These are phyloP conservation scores for Phaeosphaeriaceae sp. DNA, from an alignment of 2,329 filamentous ascomycete genomes.

Conservation along the genomic window DNA sequence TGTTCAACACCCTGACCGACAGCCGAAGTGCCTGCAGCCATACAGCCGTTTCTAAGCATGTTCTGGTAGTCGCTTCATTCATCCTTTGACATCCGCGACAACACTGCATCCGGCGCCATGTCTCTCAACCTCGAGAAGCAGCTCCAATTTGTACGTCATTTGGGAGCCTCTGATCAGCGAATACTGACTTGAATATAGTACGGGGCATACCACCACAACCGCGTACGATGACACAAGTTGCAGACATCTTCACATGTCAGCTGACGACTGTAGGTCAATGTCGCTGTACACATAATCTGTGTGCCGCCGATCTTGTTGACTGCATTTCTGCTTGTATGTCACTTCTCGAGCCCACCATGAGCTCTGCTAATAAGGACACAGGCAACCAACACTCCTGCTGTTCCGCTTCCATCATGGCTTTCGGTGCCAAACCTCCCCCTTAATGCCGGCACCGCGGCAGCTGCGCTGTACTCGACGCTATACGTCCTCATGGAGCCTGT, in stretches of 20 bases:
- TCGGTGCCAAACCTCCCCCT: constrained; percentile 65
- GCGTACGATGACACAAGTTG: constrained; percentile 53
- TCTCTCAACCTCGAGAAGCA: constrained; percentile 81
- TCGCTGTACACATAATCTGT: constrained; percentile 80
- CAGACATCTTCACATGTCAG: constrained; percentile 22
- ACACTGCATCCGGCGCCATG: constrained; percentile 50
- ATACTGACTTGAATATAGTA: constrained; percentile 64
- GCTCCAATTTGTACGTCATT: constrained; percentile 75
- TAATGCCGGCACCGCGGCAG: constrained; percentile 66
- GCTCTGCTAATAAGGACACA: constrained; percentile 37
- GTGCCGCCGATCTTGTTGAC: constrained; percentile 79
- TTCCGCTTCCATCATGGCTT: constrained; percentile 63
- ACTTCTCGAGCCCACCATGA: not conserved
- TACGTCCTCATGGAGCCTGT: constrained; percentile 95
- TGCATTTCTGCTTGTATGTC: constrained; percentile 73
- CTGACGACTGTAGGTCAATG: constrained; percentile 66
- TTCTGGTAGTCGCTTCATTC: constrained; percentile 22
- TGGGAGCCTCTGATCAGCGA: constrained; percentile 4
- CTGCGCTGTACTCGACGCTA: constrained; percentile 73
- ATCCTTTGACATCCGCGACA: constrained; percentile 35
- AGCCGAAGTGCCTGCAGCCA: constrained; percentile 19
- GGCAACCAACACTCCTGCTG: constrained; percentile 65
- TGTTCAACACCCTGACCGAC: constrained; percentile 22
- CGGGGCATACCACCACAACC: constrained; percentile 82
- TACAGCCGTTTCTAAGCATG: constrained; percentile 32